Conservation (phyloP, 768 basidiomycete genomes). For the Kwoniella shandongensis region DNA sequence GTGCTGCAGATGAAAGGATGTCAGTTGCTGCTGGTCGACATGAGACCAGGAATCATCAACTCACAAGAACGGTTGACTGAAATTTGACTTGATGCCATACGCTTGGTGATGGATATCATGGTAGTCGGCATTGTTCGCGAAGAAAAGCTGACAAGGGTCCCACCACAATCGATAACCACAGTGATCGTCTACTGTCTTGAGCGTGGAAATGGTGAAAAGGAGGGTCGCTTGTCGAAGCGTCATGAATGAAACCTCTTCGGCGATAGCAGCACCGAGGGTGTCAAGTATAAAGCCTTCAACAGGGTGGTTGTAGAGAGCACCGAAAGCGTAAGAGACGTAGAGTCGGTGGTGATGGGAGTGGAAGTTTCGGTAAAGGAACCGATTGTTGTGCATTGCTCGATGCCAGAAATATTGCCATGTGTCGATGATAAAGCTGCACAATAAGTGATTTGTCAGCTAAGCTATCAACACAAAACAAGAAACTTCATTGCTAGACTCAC, state of each 20-base stretch:
- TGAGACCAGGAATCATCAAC: slow-evolving; percentile 14
- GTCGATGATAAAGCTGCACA: slow-evolving; percentile 80
- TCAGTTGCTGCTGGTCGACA: background rate
- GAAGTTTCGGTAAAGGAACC: slow-evolving; percentile 82
- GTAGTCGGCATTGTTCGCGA: slow-evolving; percentile 88
- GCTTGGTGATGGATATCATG: slow-evolving; percentile 98
- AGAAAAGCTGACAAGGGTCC: slow-evolving; percentile 85
- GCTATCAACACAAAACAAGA: background rate
- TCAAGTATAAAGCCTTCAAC: slow-evolving; percentile 91
- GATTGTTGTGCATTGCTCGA: slow-evolving; percentile 84
- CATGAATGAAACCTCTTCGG: slow-evolving; percentile 69
- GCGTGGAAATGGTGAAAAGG: slow-evolving; percentile 76
- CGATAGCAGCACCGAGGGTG: slow-evolving; percentile 72
- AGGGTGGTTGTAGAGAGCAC: slow-evolving; percentile 96
- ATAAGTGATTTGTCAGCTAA: background rate
- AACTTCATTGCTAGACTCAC: slow-evolving; percentile 61
- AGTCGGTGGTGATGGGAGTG: slow-evolving; percentile 95
- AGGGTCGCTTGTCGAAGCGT: slow-evolving; percentile 77
- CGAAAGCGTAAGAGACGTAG: slow-evolving; percentile 95
- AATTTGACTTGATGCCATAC: slow-evolving; percentile 89
- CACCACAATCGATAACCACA: slow-evolving; percentile 87
- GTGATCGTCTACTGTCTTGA: slow-evolving; percentile 95
- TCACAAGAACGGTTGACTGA: slow-evolving; percentile 87
- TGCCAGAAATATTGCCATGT: slow-evolving; percentile 99
- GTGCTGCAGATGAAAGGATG: slow-evolving; percentile 53